Percentiles rank a stretch among this genome's conserved stretches.
Evolutionary conservation across 2,329 filamentous ascomycete genomes (phyloP).

Genomic region (Monilinia laxa): DNA sequence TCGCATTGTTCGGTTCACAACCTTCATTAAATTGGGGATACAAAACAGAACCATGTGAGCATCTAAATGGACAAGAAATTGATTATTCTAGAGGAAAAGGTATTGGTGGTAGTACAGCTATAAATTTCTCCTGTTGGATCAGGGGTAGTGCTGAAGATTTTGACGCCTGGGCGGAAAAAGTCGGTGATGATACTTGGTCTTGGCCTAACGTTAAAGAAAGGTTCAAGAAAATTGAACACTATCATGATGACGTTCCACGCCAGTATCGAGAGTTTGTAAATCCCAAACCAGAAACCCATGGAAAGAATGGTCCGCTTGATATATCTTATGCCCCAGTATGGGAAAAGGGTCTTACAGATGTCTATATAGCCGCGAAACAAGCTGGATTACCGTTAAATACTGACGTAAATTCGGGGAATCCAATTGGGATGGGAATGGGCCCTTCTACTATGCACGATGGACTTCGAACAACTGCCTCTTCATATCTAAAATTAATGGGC

Average conservation of each 20-base stretch:
- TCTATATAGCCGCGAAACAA: slow-evolving; percentile 50
- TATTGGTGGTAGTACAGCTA: slow-evolving; percentile 43
- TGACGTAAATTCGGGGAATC: slow-evolving; percentile 59
- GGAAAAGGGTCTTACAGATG: slow-evolving; percentile 49
- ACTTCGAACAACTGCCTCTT: slow-evolving; percentile 50
- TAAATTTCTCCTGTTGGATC: slow-evolving; percentile 49
- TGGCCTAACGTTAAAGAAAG: slow-evolving; percentile 55
- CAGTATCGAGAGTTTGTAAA: slow-evolving; percentile 48
- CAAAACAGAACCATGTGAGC: slow-evolving; percentile 33
- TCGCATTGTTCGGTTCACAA: slow-evolving; percentile 47
- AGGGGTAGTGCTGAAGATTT: slow-evolving; percentile 60
- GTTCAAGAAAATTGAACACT: slow-evolving; percentile 55
- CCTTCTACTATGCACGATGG: slow-evolving; percentile 53
- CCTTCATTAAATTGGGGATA: slow-evolving; percentile 35
- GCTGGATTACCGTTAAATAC: slow-evolving; percentile 51
- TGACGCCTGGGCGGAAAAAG: slow-evolving; percentile 57
- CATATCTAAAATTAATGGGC: slow-evolving; percentile 47
- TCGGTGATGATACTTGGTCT: slow-evolving; percentile 54
- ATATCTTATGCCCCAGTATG: slow-evolving; percentile 50
- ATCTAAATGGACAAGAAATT: slow-evolving; percentile 35
- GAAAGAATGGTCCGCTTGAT: slow-evolving; percentile 48
- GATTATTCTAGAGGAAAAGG: slow-evolving; percentile 42
- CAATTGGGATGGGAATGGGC: slow-evolving; percentile 53
- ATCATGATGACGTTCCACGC: slow-evolving; percentile 45
- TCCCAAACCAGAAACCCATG: slow-evolving; percentile 50